Conservation (phyloP, 495 filamentous ascomycete genomes). For the Hypoxylon crocopeplum region DNA sequence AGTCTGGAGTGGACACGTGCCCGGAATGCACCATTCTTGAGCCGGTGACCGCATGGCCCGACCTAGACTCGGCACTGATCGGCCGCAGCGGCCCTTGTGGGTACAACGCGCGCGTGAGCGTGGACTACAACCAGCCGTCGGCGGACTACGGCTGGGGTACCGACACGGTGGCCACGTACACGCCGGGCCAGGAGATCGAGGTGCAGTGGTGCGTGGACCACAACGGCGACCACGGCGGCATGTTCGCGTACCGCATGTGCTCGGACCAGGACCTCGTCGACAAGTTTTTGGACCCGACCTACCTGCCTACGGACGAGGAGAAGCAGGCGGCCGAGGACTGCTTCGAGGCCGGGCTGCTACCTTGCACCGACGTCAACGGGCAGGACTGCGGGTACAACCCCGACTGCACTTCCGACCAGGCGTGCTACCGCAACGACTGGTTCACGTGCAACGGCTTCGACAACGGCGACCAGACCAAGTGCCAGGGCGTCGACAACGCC, state of each 20-base stretch:
- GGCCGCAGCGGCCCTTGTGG: constrained; percentile 62
- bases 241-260: constrained; percentile 66
- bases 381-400: constrained; percentile 60
- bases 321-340: constrained; percentile 64
- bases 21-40: constrained; percentile 65
- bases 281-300: constrained; percentile 57
- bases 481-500: constrained; percentile 59
- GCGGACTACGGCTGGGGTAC: constrained; percentile 49
- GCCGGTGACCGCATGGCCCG: constrained; percentile 60
- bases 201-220: constrained; percentile 65
- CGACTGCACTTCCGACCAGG: constrained; percentile 54
- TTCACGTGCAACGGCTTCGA: constrained; percentile 62
- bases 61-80: constrained; percentile 53
- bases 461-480: constrained; percentile 40
- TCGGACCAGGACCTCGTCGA: constrained; percentile 59
- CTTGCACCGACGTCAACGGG: constrained; percentile 59
- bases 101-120: constrained; percentile 61
- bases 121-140: constrained; percentile 62
- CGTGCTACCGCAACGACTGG: constrained; percentile 64
- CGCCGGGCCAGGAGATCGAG: constrained; percentile 52
- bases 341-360: constrained; percentile 56
- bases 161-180: constrained; percentile 52
- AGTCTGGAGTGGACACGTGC: constrained; percentile 60
- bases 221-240: constrained; percentile 66
- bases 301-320: constrained; percentile 58